Conservation (phyloP, 129 eudicot species). For the Lactuca saligna region DNA sequence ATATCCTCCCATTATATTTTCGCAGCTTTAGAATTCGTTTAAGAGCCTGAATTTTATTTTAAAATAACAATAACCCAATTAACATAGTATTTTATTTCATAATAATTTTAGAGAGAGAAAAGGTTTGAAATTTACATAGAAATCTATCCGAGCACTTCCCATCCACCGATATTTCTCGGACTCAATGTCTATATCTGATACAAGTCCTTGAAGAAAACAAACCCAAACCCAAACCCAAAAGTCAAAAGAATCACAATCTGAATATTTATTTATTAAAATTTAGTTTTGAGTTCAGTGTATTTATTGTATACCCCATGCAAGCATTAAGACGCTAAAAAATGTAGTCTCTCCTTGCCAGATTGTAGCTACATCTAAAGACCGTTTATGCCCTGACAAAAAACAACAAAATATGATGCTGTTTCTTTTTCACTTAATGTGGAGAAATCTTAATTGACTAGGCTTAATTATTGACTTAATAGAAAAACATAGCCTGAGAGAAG, state of each 20-base stretch:
- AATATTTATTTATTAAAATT: not conserved
- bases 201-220: slow-evolving; percentile 51
- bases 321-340: slow-evolving; percentile 81
- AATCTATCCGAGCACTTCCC: slow-evolving; percentile 84
- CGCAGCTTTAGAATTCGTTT: slow-evolving; percentile 68
- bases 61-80: not conserved
- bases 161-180: slow-evolving; percentile 95
- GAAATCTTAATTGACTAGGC: no score
- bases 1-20: slow-evolving; percentile 67
- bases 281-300: not conserved
- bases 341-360: slow-evolving; percentile 69
- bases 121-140: slow-evolving; percentile 57
- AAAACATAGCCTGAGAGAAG: not conserved
- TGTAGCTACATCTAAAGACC: slow-evolving; percentile 79
- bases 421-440: no score
- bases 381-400: slow-evolving; percentile 69
- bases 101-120: not conserved
- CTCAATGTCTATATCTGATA: slow-evolving; percentile 93
- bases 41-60: slow-evolving; percentile 50
- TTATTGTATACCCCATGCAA: slow-evolving; percentile 83
- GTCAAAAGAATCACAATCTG: not conserved
- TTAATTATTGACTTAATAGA: not conserved
- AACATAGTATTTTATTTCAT: not conserved
- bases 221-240: not conserved
- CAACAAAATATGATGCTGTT: not conserved